Conservation (phyloP, 1,284 basidiomycete species). For the Pascua guehoae region DNA sequence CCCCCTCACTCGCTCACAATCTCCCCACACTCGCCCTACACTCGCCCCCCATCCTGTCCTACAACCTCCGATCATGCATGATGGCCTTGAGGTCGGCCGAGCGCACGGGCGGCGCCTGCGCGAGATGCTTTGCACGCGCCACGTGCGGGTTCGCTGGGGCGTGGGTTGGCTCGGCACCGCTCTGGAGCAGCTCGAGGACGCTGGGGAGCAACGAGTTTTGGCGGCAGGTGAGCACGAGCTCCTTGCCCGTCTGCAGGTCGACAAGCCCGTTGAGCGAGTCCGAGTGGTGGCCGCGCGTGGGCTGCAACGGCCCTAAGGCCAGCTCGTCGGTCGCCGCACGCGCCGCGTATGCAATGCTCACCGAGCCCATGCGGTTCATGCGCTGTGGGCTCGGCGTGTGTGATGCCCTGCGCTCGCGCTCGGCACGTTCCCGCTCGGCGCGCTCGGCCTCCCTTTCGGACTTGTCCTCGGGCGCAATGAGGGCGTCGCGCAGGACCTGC, state of each 20-base stretch:
- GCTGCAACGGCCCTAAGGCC: slow-evolving; percentile 24
- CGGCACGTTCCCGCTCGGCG: background rate
- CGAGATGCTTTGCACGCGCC: no score
- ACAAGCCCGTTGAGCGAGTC: slow-evolving; percentile 1
- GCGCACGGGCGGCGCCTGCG: no score
- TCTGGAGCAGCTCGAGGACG: slow-evolving; percentile 41
- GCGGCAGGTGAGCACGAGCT: slow-evolving; percentile 46
- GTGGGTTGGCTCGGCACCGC: background rate
- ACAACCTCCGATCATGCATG: no score
- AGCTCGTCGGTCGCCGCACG: slow-evolving; percentile 14
- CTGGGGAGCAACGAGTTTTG: slow-evolving; percentile 47
- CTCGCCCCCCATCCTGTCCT: no score
- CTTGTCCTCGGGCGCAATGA: slow-evolving; percentile 53
- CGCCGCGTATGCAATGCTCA: slow-evolving; percentile 25
- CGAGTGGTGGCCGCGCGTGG: slow-evolving; percentile 8
- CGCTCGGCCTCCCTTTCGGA: background rate
- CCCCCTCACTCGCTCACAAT: no score
- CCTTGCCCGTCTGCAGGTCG: slow-evolving; percentile 42
- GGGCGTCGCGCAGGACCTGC: slow-evolving; percentile 74
- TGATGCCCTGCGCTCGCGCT: no score
- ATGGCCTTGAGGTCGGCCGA: no score
- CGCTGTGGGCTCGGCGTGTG: background rate
- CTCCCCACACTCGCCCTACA: no score
- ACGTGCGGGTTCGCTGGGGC: no score
- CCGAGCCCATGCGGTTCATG: slow-evolving; percentile 3